Percentiles rank a stretch among this genome's conserved stretches.
Conservation (phyloP, 2,329 filamentous ascomycete species). For the Colletotrichum falcatum region DNA sequence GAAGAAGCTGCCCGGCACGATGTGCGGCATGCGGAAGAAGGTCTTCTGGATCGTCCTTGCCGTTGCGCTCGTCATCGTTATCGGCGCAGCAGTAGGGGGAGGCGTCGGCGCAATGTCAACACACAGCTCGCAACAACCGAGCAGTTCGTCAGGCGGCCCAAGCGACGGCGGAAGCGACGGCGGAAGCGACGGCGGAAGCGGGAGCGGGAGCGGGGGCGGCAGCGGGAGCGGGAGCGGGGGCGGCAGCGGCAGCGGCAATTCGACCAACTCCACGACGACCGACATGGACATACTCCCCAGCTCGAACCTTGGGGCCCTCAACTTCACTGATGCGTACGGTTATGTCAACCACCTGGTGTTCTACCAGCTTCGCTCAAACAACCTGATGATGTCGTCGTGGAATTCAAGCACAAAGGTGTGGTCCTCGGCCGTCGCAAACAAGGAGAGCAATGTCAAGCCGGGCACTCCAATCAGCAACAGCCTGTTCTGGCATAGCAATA, state of each 20-base stretch:
- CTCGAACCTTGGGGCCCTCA: constrained; percentile 31
- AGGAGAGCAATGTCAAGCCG: constrained; percentile 24
- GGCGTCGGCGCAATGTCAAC: constrained; percentile 32
- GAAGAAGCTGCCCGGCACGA: background rate
- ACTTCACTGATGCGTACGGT: constrained; percentile 39
- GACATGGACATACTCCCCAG: constrained; percentile 11
- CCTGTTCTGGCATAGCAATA: constrained; percentile 34
- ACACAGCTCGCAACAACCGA: constrained; percentile 25
- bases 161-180: constrained; percentile 5
- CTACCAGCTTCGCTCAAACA: constrained; percentile 31
- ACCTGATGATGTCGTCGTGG: constrained; percentile 29
- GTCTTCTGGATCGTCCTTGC: constrained; percentile 36
- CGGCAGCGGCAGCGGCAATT: background rate
- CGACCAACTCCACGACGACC: constrained; percentile 17
- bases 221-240: background rate
- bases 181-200: background rate
- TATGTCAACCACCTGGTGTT: constrained; percentile 34
- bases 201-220: background rate
- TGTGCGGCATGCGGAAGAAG: constrained; percentile 38
- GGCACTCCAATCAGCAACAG: constrained; percentile 39
- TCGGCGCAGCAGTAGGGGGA: constrained; percentile 32
- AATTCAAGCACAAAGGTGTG: constrained; percentile 33
- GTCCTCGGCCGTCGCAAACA: constrained; percentile 20
- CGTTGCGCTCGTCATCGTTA: constrained; percentile 14
- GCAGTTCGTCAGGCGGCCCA: constrained; percentile 6